Conservation (phyloP, 2,329 filamentous ascomycete species). For the Rhynchosporium agropyri region DNA sequence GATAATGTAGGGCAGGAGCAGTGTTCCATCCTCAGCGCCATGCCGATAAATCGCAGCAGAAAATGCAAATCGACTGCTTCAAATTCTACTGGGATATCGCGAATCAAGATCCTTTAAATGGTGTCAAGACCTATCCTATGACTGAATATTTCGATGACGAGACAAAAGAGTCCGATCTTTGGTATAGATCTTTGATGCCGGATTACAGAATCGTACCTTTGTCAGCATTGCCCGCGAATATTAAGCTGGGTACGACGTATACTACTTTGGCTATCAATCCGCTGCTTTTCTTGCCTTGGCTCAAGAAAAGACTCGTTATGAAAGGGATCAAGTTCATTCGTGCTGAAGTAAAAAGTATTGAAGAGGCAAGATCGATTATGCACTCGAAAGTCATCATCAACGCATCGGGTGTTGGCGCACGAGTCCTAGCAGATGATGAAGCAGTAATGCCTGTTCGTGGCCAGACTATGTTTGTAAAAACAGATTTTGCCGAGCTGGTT, state of each 20-base stretch:
- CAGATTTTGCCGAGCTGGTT: constrained; percentile 27
- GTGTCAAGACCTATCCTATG: constrained; percentile 35
- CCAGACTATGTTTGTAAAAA: constrained; percentile 38
- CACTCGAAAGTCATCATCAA: constrained; percentile 33
- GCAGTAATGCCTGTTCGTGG: constrained; percentile 32
- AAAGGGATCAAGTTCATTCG: constrained; percentile 35
- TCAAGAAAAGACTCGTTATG: constrained; percentile 24
- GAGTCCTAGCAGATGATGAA: constrained; percentile 28
- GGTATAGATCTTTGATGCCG: constrained; percentile 35
- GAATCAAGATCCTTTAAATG: constrained; percentile 28
- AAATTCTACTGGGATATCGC: constrained; percentile 33
- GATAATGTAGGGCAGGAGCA: constrained; percentile 34
- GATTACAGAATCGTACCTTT: constrained; percentile 26
- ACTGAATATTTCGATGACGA: constrained; percentile 35
- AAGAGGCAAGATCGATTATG: constrained; percentile 24
- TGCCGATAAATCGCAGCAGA: constrained; percentile 21
- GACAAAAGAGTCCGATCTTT: constrained; percentile 26
- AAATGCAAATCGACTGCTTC: constrained; percentile 35
- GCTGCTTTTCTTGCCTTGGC: constrained; percentile 31
- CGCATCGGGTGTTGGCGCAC: constrained; percentile 35
- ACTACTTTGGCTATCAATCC: constrained; percentile 36
- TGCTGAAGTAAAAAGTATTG: constrained; percentile 24
- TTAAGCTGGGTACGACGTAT: constrained; percentile 33
- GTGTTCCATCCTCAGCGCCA: constrained; percentile 36
- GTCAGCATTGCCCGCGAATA: constrained; percentile 25